These are phyloP conservation scores for Cylindrotheca closterium DNA, from an alignment of 108 stramenopile species.

Conservation along the genomic window DNA sequence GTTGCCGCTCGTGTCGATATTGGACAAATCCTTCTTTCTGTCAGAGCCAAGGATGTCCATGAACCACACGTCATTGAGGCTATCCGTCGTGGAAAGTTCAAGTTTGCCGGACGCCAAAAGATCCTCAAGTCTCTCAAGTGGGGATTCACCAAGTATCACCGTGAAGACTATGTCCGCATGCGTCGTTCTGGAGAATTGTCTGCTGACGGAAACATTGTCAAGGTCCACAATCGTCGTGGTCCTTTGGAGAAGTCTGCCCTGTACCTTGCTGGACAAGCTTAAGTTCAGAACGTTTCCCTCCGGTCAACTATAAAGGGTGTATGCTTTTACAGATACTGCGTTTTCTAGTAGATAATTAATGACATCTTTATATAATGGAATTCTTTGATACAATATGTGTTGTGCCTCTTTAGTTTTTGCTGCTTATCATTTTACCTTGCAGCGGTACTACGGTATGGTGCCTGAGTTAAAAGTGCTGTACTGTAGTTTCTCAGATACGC, in stretches of 20 bases:
- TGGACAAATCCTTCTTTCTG: constrained; percentile 95
- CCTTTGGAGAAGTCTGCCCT: constrained; percentile 74
- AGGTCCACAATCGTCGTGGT: constrained; percentile 91
- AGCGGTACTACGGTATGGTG: too few species aligned
- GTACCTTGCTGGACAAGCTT: constrained; percentile 84
- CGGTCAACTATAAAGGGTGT: too few species aligned
- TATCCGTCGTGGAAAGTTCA: constrained; percentile 99
- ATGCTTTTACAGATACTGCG: neutral
- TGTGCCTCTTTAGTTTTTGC: too few species aligned
- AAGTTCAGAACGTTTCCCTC: constrained; percentile 26
- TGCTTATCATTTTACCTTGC: too few species aligned
- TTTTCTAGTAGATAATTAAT: neutral
- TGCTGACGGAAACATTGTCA: constrained; percentile 91
- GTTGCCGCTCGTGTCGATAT: constrained; percentile 98
- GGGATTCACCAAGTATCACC: constrained; percentile 99
- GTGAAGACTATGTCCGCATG: constrained; percentile 94
- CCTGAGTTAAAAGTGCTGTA: too few species aligned
- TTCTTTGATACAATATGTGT: too few species aligned
- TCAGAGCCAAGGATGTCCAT: constrained; percentile 93
- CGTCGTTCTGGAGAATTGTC: constrained; percentile 90
- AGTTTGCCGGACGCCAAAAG: constrained; percentile 99
- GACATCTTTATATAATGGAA: too few species aligned
- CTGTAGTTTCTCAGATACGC: too few species aligned
- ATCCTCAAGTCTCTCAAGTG: constrained; percentile 98
- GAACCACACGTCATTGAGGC: constrained; percentile 95